A percentile compares a stretch with the other conserved stretches of the same genome.
Evolutionary conservation across 2,329 filamentous ascomycete genomes (phyloP).

Genomic region (Teratosphaeria pseudoeucalypti): DNA sequence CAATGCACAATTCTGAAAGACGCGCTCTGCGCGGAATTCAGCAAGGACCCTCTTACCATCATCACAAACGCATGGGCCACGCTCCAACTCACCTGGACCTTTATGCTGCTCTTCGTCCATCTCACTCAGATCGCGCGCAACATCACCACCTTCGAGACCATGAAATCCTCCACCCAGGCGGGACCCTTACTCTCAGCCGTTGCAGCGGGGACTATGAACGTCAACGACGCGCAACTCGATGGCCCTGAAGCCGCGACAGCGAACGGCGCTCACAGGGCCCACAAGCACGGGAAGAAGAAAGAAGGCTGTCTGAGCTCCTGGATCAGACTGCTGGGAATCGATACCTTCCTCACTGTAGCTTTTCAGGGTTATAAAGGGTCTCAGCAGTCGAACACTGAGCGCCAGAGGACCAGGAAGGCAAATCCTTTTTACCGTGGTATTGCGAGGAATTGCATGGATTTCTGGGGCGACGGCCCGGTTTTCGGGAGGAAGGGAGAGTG

Average conservation of each 20-base stretch:
- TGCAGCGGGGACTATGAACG: constrained; percentile 55
- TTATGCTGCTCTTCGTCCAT: constrained; percentile 94
- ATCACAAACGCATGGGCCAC: constrained; percentile 68
- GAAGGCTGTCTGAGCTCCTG: constrained; percentile 65
- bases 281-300: constrained; percentile 43
- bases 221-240: constrained; percentile 61
- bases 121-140: constrained; percentile 84
- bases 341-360: constrained; percentile 88
- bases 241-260: constrained; percentile 45
- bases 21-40: constrained; percentile 62
- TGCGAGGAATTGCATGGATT: constrained; percentile 86
- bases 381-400: constrained; percentile 35
- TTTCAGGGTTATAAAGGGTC: constrained; percentile 56
- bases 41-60: constrained; percentile 74
- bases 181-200: constrained; percentile 62
- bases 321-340: constrained; percentile 77
- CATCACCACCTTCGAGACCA: constrained; percentile 94
- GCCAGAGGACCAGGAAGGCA: constrained; percentile 29
- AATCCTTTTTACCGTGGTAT: constrained; percentile 83
- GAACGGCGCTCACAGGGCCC: constrained; percentile 14
- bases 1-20: constrained; percentile 68
- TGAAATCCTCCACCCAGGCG: constrained; percentile 56
- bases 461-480: constrained; percentile 85
- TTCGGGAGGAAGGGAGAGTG: constrained; percentile 65
- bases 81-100: constrained; percentile 86